These are phyloP conservation scores for Silene vulgaris DNA, from an alignment of 179 eudicot species.

Conservation along the genomic window DNA sequence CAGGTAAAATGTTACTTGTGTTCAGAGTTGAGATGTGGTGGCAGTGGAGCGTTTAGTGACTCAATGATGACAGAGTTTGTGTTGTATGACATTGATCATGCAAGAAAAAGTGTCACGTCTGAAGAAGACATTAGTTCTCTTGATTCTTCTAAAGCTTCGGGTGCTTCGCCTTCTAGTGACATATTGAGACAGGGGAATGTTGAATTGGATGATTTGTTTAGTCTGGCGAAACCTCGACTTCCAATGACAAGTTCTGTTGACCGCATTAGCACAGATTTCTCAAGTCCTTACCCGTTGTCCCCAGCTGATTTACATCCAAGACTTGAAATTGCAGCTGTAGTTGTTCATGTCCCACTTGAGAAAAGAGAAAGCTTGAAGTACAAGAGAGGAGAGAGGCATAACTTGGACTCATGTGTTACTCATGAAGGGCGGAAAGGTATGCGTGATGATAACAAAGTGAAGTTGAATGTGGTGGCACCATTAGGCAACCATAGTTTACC, in stretches of 20 bases:
- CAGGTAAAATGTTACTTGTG: conserved; percentile 65
- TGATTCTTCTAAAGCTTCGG: conserved; percentile 28
- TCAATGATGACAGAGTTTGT: conserved; percentile 73
- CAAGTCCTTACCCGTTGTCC: conserved; percentile 35
- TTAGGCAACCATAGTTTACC: conserved; percentile 74
- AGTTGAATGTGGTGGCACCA: conserved; percentile 61
- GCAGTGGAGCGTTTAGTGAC: conserved; percentile 35
- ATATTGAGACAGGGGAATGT: conserved; percentile 17
- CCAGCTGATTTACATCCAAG: conserved; percentile 51
- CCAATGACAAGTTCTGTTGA: conserved; percentile 25
- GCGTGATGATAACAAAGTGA: conserved; percentile 29
- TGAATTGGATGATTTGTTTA: conserved; percentile 36
- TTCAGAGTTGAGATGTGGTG: conserved; percentile 39
- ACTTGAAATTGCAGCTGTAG: conserved; percentile 65
- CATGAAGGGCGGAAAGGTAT: conserved; percentile 26
- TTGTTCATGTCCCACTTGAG: conserved; percentile 60
- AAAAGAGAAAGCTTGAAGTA: conserved; percentile 77
- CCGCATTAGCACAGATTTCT: conserved; percentile 27
- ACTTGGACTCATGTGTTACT: conserved; percentile 31
- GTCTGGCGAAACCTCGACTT: conserved; percentile 28
- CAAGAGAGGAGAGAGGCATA: conserved; percentile 45
- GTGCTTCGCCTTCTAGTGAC: conserved; percentile 26
- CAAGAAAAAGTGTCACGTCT: conserved; percentile 41
- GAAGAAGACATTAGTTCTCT: conserved; percentile 33
- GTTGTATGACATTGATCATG: conserved; percentile 55